Evolutionary conservation across 495 filamentous ascomycete species (phyloP).

Genomic region (Aspergillus avenaceus): DNA sequence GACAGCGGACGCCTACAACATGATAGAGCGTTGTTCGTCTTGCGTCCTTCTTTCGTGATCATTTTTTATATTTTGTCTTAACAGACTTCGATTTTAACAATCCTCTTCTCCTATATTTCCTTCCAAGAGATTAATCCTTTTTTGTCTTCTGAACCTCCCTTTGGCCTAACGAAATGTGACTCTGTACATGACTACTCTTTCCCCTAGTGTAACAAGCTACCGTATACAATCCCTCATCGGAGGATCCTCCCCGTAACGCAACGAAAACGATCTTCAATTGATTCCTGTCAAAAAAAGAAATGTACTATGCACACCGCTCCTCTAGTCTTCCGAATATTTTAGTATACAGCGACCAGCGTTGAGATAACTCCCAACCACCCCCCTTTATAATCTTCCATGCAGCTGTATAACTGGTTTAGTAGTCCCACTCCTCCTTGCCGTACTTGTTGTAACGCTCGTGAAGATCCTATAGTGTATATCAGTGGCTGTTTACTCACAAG

Average conservation of each 20-base stretch:
- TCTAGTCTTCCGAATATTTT: conserved; percentile 42
- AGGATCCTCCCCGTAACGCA: conserved; percentile 6
- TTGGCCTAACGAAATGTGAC: conserved; percentile 19
- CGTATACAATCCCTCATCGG: background rate
- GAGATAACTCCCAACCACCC: conserved; percentile 26
- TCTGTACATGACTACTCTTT: conserved; percentile 17
- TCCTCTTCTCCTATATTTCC: conserved; percentile 13
- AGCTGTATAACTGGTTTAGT: conserved; percentile 25
- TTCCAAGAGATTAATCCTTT: conserved; percentile 4
- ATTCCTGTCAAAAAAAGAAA: conserved; percentile 22
- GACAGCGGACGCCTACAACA: conserved; percentile 12
- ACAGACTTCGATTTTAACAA: background rate
- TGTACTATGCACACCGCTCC: conserved; percentile 36
- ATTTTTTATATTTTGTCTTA: conserved; percentile 5
- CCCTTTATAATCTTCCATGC: conserved; percentile 7
- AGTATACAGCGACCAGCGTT: conserved; percentile 67
- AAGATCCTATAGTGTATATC: conserved; percentile 51
- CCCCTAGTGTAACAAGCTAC: conserved; percentile 2
- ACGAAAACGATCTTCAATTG: conserved; percentile 33
- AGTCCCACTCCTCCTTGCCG: conserved; percentile 77
- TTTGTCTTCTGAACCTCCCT: background rate
- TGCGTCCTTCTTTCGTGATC: conserved; percentile 1
- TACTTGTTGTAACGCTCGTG: conserved; percentile 99
- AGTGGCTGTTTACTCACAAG: background rate
- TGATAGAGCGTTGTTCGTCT: conserved; percentile 1